A percentile compares a stretch with the other conserved stretches of the same genome.
Evolutionary conservation across 129 eudicot genomes (phyloP).

Genomic region (Ambrosia artemisiifolia): DNA sequence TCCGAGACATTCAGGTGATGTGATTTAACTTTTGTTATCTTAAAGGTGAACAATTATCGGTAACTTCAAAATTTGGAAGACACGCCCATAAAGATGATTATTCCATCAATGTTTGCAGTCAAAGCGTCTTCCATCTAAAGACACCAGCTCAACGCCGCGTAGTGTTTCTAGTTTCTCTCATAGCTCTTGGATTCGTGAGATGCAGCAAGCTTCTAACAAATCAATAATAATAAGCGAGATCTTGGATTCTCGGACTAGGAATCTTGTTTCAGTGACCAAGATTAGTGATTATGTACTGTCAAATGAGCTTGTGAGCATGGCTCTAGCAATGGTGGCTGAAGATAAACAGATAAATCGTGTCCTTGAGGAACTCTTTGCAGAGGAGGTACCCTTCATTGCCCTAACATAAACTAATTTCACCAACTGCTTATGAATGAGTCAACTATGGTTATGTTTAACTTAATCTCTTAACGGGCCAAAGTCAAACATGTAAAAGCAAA

Average conservation of each 20-base stretch:
- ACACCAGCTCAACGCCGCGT: constrained; percentile 49
- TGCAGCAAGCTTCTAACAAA: constrained; percentile 95
- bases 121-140: constrained; percentile 75
- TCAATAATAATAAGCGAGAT: constrained; percentile 95
- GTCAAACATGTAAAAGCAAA: no score
- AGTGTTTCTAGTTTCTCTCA: constrained; percentile 79
- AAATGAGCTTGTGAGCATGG: constrained; percentile 98
- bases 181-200: constrained; percentile 93
- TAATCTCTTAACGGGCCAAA: not conserved
- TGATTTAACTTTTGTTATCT: constrained; percentile 11
- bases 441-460: not conserved
- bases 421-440: not conserved
- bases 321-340: constrained; percentile 98
- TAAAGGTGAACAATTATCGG: not conserved
- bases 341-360: constrained; percentile 97
- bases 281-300: constrained; percentile 95
- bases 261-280: constrained; percentile 90
- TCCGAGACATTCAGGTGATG: constrained; percentile 91
- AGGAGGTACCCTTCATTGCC: constrained; percentile 55
- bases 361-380: constrained; percentile 95
- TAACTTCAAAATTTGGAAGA: not conserved
- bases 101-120: constrained; percentile 56
- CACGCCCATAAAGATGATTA: not conserved
- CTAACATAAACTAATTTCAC: not conserved
- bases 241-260: constrained; percentile 93